phyloP scores from a whole-genome alignment of 306 rosid species.

The Corylus heterophylla region DNA sequence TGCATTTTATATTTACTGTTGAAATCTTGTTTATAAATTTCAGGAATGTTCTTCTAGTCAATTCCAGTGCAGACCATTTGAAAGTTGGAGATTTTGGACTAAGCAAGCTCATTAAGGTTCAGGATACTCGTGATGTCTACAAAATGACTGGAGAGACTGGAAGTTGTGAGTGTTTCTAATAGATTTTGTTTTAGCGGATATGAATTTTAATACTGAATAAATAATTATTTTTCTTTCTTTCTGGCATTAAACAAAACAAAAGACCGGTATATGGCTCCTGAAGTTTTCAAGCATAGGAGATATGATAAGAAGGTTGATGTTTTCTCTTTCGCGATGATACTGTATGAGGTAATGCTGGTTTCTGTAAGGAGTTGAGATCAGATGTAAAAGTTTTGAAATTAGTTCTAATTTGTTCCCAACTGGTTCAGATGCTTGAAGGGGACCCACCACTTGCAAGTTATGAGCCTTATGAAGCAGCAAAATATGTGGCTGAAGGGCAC shows the following conservation, averaged over 20 bases:
- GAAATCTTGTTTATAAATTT: conserved; percentile 27
- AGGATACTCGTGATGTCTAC: conserved; percentile 91
- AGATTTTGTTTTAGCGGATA: conserved; percentile 16
- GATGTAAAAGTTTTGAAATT: conserved; percentile 13
- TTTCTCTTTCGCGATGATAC: conserved; percentile 91
- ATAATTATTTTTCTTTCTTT: conserved; percentile 12
- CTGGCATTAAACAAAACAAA: conserved; percentile 33
- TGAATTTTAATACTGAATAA: conserved; percentile 5
- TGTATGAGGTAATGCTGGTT: conserved; percentile 72
- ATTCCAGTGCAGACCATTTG: conserved; percentile 92
- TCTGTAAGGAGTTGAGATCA: conserved; percentile 15
- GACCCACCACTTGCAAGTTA: conserved; percentile 74
- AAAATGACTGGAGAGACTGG: conserved; percentile 99
- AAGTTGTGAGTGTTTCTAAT: conserved; percentile 73
- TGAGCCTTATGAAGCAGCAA: conserved; percentile 92
- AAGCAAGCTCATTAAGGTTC: conserved; percentile 94
- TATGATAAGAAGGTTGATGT: conserved; percentile 96
- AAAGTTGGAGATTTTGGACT: conserved; percentile 98
- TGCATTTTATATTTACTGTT: conserved; percentile 6
- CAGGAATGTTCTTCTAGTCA: conserved; percentile 97
- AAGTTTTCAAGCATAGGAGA: conserved; percentile 83
- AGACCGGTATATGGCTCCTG: conserved; percentile 99
- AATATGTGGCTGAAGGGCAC: conserved; percentile 79
- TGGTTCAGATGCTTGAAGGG: conserved; percentile 91
- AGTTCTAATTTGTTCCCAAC: conserved; percentile 33